Evolutionary conservation across 1,139 yeast genomes (phyloP).

Genomic region (Protomyces macrosporus): DNA sequence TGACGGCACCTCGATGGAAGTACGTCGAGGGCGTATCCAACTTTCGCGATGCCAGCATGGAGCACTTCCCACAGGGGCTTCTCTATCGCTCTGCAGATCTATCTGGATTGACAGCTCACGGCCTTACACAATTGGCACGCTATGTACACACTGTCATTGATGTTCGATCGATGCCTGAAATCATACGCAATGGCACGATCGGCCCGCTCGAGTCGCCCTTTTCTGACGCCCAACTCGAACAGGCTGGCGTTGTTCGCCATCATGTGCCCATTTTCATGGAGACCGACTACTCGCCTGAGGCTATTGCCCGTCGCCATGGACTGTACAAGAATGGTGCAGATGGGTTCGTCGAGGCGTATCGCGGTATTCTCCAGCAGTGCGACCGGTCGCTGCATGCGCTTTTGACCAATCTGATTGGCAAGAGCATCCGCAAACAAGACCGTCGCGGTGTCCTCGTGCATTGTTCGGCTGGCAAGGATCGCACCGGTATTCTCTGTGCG

Average conservation of each 20-base stretch:
- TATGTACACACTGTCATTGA: constrained; percentile 45
- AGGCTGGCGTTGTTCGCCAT: constrained; percentile 41
- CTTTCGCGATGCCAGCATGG: constrained; percentile 69
- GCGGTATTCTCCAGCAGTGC: constrained; percentile 22
- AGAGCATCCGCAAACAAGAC: neutral
- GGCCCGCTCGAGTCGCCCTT: neutral
- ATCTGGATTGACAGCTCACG: constrained; percentile 45
- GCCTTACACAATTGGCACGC: constrained; percentile 49
- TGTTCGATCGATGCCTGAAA: constrained; percentile 61
- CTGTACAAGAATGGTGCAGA: constrained; percentile 57
- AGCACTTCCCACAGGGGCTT: constrained; percentile 41
- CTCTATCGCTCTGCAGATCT: constrained; percentile 64
- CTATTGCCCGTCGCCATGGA: constrained; percentile 55
- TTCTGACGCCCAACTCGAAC: neutral
- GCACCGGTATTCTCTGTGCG: constrained; percentile 74
- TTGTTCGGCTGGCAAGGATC: constrained; percentile 65
- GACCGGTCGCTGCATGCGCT: constrained; percentile 1
- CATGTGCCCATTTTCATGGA: constrained; percentile 59
- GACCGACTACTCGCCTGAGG: constrained; percentile 61
- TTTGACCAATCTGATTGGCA: neutral
- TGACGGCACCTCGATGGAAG: neutral
- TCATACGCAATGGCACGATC: constrained; percentile 46
- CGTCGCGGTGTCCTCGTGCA: constrained; percentile 11
- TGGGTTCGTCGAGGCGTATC: constrained; percentile 60
- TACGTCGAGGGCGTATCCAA: constrained; percentile 62